A percentile compares a stretch with the other conserved stretches of the same genome.
These are phyloP conservation scores for Calocera cornea DNA, from an alignment of 768 basidiomycete genomes.

Conservation along the genomic window DNA sequence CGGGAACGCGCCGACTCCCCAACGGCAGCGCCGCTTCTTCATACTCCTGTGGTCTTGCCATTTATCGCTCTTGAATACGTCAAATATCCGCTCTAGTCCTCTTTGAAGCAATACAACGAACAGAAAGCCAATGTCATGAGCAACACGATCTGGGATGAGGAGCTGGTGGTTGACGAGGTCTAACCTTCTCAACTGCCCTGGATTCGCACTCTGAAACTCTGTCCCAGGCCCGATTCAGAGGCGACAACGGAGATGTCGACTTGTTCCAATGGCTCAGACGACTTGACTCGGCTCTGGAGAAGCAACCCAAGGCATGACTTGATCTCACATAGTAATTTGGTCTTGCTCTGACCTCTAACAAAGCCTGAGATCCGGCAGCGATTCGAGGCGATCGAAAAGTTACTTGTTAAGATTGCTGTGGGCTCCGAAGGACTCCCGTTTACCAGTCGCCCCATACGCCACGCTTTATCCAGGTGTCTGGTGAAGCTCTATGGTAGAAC, in stretches of 20 bases:
- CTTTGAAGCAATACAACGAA: too few relatives aligned
- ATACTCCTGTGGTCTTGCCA: too few relatives aligned
- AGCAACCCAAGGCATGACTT: background rate
- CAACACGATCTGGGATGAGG: background rate
- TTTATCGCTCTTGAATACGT: too few relatives aligned
- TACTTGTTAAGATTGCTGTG: background rate
- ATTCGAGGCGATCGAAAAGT: background rate
- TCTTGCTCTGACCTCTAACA: background rate
- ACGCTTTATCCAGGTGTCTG: slow-evolving; percentile 65
- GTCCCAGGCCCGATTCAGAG: slow-evolving; percentile 16
- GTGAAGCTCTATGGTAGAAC: slow-evolving; percentile 59
- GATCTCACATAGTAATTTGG: background rate
- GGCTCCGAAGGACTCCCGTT: background rate
- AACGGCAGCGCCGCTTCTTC: too few relatives aligned
- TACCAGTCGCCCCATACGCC: slow-evolving; percentile 63
- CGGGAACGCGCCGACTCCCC: too few relatives aligned
- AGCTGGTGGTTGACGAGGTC: background rate
- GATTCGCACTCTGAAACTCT: background rate
- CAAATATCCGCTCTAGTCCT: too few relatives aligned
- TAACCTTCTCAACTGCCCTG: background rate
- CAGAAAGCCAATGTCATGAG: too few relatives aligned
- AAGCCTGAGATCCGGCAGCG: background rate
- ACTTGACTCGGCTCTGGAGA: background rate
- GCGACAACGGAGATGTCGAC: slow-evolving; percentile 69
- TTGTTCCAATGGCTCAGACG: slow-evolving; percentile 65